Conservation (phyloP, 1,284 basidiomycete species). For the Pterulicium gracile region DNA sequence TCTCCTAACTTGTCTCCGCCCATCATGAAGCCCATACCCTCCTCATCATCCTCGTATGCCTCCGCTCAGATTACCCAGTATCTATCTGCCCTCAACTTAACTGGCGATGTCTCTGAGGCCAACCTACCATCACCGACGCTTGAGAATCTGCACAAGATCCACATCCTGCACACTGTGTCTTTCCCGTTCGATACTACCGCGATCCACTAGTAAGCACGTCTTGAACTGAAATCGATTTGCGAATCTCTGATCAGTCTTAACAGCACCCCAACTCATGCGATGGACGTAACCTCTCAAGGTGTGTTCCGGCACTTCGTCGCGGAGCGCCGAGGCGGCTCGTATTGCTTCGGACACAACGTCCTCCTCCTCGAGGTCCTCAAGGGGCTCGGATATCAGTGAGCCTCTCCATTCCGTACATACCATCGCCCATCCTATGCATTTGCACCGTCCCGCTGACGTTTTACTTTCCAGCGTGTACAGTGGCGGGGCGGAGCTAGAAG, state of each 20-base stretch:
- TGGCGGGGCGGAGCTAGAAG: constrained; percentile 20
- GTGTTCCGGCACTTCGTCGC: constrained; percentile 6
- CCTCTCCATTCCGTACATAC: background rate
- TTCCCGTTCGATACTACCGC: constrained; percentile 14
- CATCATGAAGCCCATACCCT: background rate
- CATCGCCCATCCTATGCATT: background rate
- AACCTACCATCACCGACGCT: constrained; percentile 4
- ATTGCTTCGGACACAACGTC: constrained; percentile 26
- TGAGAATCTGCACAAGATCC: constrained; percentile 11
- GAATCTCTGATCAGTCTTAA: background rate
- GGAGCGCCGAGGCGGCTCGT: constrained; percentile 16
- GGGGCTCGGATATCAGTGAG: constrained; percentile 25
- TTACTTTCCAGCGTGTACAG: constrained; percentile 16
- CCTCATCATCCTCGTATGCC: background rate
- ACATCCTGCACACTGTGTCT: constrained; percentile 11
- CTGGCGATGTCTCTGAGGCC: background rate
- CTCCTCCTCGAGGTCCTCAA: constrained; percentile 25
- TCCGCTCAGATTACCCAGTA: background rate
- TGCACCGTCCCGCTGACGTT: background rate
- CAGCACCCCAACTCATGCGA: constrained; percentile 11
- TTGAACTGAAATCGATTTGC: background rate
- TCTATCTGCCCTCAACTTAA: background rate
- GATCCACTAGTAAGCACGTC: constrained; percentile 14
- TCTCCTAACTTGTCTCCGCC: background rate
- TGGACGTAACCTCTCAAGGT: constrained; percentile 12